Conservation (phyloP, 352 stramenopile species). For the Pythium rhizo-oryzae region DNA sequence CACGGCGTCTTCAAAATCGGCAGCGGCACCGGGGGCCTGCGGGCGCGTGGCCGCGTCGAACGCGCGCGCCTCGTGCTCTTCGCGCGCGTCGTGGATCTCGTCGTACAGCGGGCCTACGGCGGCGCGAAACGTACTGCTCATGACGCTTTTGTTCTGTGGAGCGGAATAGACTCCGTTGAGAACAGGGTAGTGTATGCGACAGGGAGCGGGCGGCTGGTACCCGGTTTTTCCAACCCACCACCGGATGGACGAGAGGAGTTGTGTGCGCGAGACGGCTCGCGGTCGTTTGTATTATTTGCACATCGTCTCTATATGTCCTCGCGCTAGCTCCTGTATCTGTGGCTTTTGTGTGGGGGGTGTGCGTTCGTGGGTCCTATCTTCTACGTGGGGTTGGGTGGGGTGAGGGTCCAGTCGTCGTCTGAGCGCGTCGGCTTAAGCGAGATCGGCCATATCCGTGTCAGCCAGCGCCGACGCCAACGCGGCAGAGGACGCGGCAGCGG, state of each 20-base stretch:
- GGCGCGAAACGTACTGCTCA: not conserved
- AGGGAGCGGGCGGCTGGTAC: no score
- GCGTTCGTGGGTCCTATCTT: constrained; percentile 1
- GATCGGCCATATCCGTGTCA: constrained; percentile 25
- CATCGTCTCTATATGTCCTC: constrained; percentile 10
- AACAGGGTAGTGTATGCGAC: no score
- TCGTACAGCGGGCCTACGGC: not conserved
- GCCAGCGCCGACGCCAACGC: constrained; percentile 18
- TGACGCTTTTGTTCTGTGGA: no score
- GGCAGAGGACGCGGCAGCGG: constrained; percentile 13
- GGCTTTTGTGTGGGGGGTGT: not conserved
- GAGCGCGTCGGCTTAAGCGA: constrained; percentile 1
- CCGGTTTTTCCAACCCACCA: no score
- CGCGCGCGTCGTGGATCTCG: not conserved
- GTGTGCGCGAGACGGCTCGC: not conserved
- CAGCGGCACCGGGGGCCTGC: not conserved
- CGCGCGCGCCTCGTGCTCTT: not conserved
- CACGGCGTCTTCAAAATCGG: not conserved
- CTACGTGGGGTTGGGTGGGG: not conserved
- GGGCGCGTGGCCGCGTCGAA: no score
- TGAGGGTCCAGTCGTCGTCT: constrained; percentile 3
- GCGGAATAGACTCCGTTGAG: not conserved
- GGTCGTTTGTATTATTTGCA: constrained; percentile 17
- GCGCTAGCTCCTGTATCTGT: not conserved
- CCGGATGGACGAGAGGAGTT: no score